Base-by-base conservation (phyloP, 2,329 filamentous ascomycete species). In the Podosphaera aphanis region DNA sequence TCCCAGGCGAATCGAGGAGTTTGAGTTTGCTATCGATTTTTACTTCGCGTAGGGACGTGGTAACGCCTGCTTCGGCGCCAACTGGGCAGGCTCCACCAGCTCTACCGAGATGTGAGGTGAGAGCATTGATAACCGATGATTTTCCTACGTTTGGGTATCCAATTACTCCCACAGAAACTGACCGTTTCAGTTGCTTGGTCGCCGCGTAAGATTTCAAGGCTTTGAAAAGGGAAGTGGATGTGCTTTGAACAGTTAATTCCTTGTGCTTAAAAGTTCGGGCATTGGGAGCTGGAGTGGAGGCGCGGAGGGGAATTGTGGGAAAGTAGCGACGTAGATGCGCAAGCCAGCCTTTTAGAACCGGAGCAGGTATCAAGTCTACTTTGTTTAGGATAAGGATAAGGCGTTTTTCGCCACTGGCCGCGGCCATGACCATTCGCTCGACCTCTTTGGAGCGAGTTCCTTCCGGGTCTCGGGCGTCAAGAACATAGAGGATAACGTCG, bases 71-170 rank as follows among this genome's bases (percentile, higher is more conserved):
- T 64, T 93, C 86, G 25, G 86, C 85, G 49, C 86, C 86, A 1
- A 83, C 81, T 1, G 86, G 86, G 61, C 85, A 93, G 38, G 83
- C 81, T 33, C 73, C 73, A 52, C 69, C 68, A 57, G 73, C 76
- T 47, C 76, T 71, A 52, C 79, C 74, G 54, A 93, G 67, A 33
- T 83, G 74, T 33, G 81, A 77, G 18, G 84, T 79, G 47, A 94
- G 75, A 15, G 85, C 83, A 62, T 94, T 94, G 70, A 94, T 93
- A 56, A 94, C 84, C 44, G 85, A 93, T 23, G 84, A 93, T 67
- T 94, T 94, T 60, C 86, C 86, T 49, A 93, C 86, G 60, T 94
- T 94, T 56, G 86, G 86, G 62, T 93, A 94, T 23, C 86, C 86
- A 55, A 94, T 92, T 50, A 94, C 83, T 52, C 86, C 86, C 49